Percentiles rank a stretch among this genome's conserved stretches.
Conservation (phyloP, 2,329 filamentous ascomycete species). For the Cercospora sp. region DNA sequence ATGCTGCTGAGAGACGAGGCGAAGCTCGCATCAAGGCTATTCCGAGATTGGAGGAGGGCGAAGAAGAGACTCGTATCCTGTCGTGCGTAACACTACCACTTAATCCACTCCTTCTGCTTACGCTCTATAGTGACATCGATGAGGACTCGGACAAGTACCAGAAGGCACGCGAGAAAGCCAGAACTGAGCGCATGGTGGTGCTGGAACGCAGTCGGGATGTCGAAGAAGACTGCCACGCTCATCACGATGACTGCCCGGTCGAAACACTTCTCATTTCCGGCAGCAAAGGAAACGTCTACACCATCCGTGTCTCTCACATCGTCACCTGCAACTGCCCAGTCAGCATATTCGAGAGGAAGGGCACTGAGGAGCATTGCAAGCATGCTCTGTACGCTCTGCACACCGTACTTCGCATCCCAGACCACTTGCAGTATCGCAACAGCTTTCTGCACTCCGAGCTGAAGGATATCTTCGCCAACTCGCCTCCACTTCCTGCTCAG, state of each 20-base stretch:
- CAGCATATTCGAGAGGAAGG: slow-evolving; percentile 34
- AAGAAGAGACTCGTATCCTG: slow-evolving; percentile 32
- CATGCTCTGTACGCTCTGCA: slow-evolving; percentile 63
- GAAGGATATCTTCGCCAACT: slow-evolving; percentile 55
- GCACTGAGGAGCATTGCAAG: slow-evolving; percentile 59
- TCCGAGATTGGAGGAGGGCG: slow-evolving; percentile 15
- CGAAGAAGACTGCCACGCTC: slow-evolving; percentile 50
- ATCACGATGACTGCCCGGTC: slow-evolving; percentile 49
- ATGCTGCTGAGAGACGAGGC: slow-evolving; percentile 21
- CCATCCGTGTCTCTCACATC: slow-evolving; percentile 53
- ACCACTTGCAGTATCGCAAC: slow-evolving; percentile 59
- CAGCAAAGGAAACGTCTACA: slow-evolving; percentile 63
- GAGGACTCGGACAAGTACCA: slow-evolving; percentile 26
- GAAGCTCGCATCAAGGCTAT: slow-evolving; percentile 14
- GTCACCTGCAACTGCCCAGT: slow-evolving; percentile 42
- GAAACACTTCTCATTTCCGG: slow-evolving; percentile 62
- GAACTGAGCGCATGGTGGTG: slow-evolving; percentile 54
- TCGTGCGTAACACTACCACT: slow-evolving; percentile 14
- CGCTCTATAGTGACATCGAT: slow-evolving; percentile 20
- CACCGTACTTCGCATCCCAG: slow-evolving; percentile 58
- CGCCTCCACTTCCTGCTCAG: slow-evolving; percentile 52
- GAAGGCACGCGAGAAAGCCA: slow-evolving; percentile 28
- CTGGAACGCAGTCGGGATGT: slow-evolving; percentile 52
- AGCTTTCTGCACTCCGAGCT: slow-evolving; percentile 62
- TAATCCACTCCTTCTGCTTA: not conserved